Percentiles rank a stretch among this genome's conserved stretches.
Evolutionary conservation across 2,329 filamentous ascomycete species (phyloP).

Genomic region (Byssochlamys sp.): DNA sequence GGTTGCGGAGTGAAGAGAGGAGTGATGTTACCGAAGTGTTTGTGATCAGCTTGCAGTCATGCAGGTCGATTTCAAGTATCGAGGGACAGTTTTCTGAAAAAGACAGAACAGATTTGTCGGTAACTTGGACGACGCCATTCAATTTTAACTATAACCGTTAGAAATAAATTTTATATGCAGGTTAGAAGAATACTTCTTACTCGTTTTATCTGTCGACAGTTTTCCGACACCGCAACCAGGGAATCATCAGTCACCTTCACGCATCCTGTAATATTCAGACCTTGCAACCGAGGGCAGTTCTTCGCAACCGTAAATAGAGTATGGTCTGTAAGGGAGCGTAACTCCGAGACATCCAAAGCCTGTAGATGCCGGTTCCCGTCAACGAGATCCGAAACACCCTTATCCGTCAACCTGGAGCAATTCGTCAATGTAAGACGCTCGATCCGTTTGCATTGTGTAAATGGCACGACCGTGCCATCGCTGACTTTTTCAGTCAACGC

Average conservation of each 20-base stretch:
- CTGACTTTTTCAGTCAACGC: conserved; percentile 66
- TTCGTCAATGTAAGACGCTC: conserved; percentile 88
- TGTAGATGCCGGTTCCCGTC: conserved; percentile 70
- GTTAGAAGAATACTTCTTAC: conserved; percentile 42
- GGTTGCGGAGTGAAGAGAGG: conserved; percentile 63
- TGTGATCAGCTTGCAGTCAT: conserved; percentile 71
- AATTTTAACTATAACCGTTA: conserved; percentile 60
- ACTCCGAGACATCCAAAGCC: conserved; percentile 78
- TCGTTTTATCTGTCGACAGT: conserved; percentile 76
- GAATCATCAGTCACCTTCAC: conserved; percentile 76
- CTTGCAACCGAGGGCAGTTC: conserved; percentile 77
- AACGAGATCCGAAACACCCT: conserved; percentile 69
- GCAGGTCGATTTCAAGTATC: conserved; percentile 90
- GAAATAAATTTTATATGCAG: background rate
- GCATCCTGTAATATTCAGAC: conserved; percentile 84
- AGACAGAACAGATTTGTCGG: conserved; percentile 69
- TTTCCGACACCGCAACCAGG: conserved; percentile 67
- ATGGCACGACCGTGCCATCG: conserved; percentile 77
- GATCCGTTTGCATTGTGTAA: conserved; percentile 76
- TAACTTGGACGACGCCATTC: conserved; percentile 79
- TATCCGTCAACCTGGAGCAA: conserved; percentile 75
- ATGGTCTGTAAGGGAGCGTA: conserved; percentile 69
- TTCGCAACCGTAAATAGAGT: conserved; percentile 69
- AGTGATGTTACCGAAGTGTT: conserved; percentile 76
- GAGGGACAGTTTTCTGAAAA: conserved; percentile 84